Base-by-base conservation (phyloP, 768 basidiomycete genomes). In the Rhizopogon salebrosus region DNA sequence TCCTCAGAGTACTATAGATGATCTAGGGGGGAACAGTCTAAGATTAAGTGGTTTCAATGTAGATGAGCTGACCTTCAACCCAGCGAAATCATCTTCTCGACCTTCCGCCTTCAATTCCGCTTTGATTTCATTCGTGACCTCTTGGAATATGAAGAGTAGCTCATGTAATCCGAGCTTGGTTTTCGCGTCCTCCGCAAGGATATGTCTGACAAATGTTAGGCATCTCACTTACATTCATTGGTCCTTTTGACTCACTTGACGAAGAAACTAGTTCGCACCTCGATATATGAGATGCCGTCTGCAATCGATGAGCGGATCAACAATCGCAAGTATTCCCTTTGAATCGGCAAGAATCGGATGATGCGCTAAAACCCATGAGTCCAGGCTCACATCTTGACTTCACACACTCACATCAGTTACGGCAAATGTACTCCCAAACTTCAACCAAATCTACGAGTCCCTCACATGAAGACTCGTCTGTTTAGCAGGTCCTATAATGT, bases 211-310 rank as follows among this genome's bases (percentile, higher is more conserved):
- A 4, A 34, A 38, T n/a, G 35, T 41, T 24, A 41, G 27, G 16
- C 37, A 23, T 36, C 13, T n/a, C 34, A 9, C 22, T 39, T 13
- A 27, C n/a, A 8, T 14, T 13, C 38, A 41, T 10, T 43, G 11
- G 8, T 23, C 45, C 31, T 46, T 34, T 9, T 5, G 16, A 22
- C 62, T 49, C 49, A 76, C 75, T 71, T 71, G 40, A 52, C 34
- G 31, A 56, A 63, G 53, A 77, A 77, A 58, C 70, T 70, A 29
- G 75, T 66, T 4, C 75, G 67, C 6, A 72, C 62, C 57, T 78
- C 77, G 20, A 72, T 62, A 53, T 79, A 78, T 7, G 71, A 73
- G 41, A 78, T 72, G 3, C 77, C 76, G 53, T 79, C 77, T 4
- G 66, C 70, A 23, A 79, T 65, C 6, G 70, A 73, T 26, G 70